Base-by-base conservation (phyloP, 1,284 basidiomycete species). In the Rhodotorula sp. region DNA sequence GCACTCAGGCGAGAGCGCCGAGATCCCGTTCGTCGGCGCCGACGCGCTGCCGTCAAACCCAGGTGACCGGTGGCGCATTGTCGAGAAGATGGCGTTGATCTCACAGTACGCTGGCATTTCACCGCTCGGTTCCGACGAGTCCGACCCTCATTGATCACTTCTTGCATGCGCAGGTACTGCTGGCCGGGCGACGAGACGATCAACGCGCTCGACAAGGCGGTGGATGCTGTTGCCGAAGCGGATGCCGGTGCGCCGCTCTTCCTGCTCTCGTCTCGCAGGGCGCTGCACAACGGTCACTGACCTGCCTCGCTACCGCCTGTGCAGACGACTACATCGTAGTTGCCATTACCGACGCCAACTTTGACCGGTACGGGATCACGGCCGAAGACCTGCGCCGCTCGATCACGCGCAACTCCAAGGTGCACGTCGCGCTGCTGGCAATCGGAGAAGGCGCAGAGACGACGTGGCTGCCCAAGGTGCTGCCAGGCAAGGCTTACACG, bases 291-390 rank as follows among this genome's bases (percentile, higher is more conserved):
- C 53, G 21, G 12, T 10, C 4, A 1, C 34, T 13, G 13, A 50
- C 34, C 10, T 17, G 8, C 41, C 34, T 1, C 10, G 10, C n/a
- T 44, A 14, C 19, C 12, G 42, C 21, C 21, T 8, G 4, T 46
- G 55, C 70, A 45, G 78, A 82, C 73, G 82, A 82, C 66, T 80
- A 79, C 74, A 81, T 82, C 74, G 80, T 82, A 62, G 79, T 82
- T 68, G 81, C 78, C 16, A 70, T 82, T 41, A 78, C 78, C 21
- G 82, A 82, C 67, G 82, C 82, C 46, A 81, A 82, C 67, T 77
- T 82, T 57, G 68, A 71, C 9, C 72, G 82, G 21, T 82, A 82
- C 73, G 77, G 76, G 50, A 82, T 82, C 74, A 79, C 79, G 1
- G 62, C 75, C 19, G 63, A 64, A 8, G 68, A 67, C 58, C 50